These are phyloP conservation scores for Geotrichum armillariae DNA, from an alignment of 1,139 yeast species.

Conservation along the genomic window DNA sequence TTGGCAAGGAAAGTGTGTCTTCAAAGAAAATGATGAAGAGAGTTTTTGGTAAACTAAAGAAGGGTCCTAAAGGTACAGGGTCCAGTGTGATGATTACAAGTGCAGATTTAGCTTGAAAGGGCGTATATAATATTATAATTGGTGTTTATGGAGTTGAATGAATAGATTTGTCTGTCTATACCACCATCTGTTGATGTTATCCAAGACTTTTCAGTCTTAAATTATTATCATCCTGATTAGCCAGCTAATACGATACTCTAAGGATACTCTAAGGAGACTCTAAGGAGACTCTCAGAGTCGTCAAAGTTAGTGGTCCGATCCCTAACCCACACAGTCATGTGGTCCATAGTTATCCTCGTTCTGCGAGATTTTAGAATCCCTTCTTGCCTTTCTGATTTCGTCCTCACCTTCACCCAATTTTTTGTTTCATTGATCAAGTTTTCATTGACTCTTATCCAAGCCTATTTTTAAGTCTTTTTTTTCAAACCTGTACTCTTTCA, in stretches of 20 bases:
- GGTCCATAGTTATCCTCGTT: not conserved
- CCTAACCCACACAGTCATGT: not conserved
- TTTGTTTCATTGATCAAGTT: not conserved
- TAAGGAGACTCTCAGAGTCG: too few species aligned
- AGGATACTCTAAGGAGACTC: too few species aligned
- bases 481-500: not conserved
- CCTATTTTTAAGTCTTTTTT: not conserved
- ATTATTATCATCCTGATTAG: too few species aligned
- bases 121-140: too few species aligned
- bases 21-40: slow-evolving; percentile 28
- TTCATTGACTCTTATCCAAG: not conserved
- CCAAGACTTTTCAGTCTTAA: too few species aligned
- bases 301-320: too few species aligned
- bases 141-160: too few species aligned
- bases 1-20: slow-evolving; percentile 23
- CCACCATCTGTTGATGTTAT: too few species aligned
- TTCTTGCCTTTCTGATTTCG: too few species aligned
- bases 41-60: slow-evolving; percentile 30
- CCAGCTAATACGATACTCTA: too few species aligned
- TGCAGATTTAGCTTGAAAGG: slow-evolving; percentile 3
- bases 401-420: not conserved
- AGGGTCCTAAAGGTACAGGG: slow-evolving; percentile 5
- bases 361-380: too few species aligned
- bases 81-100: slow-evolving; percentile 21
- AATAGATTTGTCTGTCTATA: too few species aligned